Evolutionary conservation across 1,284 basidiomycete genomes (phyloP).

Genomic region (Rhodofomes roseus): DNA sequence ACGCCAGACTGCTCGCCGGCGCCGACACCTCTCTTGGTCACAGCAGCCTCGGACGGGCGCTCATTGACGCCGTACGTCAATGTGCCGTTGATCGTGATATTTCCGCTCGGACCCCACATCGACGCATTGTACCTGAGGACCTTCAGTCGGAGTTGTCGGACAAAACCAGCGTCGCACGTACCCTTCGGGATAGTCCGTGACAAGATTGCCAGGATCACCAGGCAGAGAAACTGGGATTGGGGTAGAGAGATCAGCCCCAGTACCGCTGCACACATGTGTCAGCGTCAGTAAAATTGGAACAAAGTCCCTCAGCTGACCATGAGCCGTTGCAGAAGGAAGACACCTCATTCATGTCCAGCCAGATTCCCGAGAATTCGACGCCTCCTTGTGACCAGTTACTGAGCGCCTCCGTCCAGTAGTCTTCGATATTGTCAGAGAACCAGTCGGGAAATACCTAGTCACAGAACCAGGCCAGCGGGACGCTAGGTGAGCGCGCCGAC

Average conservation of each 20-base stretch:
- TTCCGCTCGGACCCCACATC: slow-evolving; percentile 65
- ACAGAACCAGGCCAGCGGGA: neutral
- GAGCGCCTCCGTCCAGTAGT: slow-evolving; percentile 26
- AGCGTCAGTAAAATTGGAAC: neutral
- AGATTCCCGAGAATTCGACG: slow-evolving; percentile 64
- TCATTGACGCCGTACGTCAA: slow-evolving; percentile 42
- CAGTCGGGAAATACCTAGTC: slow-evolving; percentile 59
- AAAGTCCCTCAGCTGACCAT: slow-evolving; percentile 40
- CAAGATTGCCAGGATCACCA: slow-evolving; percentile 46
- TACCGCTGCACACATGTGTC: slow-evolving; percentile 36
- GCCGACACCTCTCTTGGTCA: slow-evolving; percentile 39
- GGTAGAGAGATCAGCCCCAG: slow-evolving; percentile 46
- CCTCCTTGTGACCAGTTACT: slow-evolving; percentile 57
- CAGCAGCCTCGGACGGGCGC: slow-evolving; percentile 4
- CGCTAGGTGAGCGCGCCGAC: neutral
- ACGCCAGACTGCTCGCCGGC: slow-evolving; percentile 42
- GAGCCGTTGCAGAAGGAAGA: slow-evolving; percentile 63
- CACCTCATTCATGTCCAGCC: slow-evolving; percentile 77
- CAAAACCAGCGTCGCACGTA: slow-evolving; percentile 21
- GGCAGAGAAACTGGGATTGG: slow-evolving; percentile 45
- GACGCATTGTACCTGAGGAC: slow-evolving; percentile 54
- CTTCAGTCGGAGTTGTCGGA: neutral
- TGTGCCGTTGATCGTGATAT: slow-evolving; percentile 68
- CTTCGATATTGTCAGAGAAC: slow-evolving; percentile 55
- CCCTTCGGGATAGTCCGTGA: slow-evolving; percentile 63